Base-by-base conservation (phyloP, 2,329 filamentous ascomycete genomes). In the Alternaria rosae region DNA sequence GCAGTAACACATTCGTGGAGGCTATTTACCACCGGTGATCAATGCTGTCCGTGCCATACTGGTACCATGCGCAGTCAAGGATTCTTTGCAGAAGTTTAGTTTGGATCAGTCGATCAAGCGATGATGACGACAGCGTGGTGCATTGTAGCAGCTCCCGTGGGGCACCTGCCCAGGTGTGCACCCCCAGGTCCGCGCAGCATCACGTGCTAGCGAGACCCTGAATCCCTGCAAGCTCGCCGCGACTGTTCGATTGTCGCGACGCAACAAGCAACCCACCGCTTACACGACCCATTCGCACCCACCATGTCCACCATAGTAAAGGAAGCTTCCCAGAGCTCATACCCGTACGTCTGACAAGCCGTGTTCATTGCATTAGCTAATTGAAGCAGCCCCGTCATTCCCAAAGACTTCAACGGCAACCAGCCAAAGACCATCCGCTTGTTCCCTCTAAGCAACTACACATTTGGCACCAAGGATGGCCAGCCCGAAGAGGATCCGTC, bases 401-500 rank as follows among this genome's bases (percentile, higher is more conserved):
- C 94, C 25, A 89, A 92, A 66, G 82, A 89, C 69, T 99, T 99
- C 86, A 92, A 94, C 77, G 89, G 88, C 54, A 93, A 94, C 78
- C 95, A 99, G 81, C 93, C 94, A 32, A 84, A 89, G 71, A 95
- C 93, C 3, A 94, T 99, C 76, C 92, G 92, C 55, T 88, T 99
- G 25, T 98, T 94, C 77, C 95, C 95, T 32, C 87, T 99, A 51
- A 97, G 93, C 70, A 99, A 98, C 85, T 99, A 99, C 85, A 98
- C 95, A 23, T 98, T 99, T 76, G 94, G 94, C 66, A 97, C 96
- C 64, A 99, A 99, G 82, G 95, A 98, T 84, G 96, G 92, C 21
- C 95, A 99, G 79, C 95, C 94, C 3, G 95, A 99, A 81, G 95
- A 99, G 81, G 95, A 99, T 75, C 94, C 94, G 0, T 97, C 93